These are phyloP conservation scores for Betula pendula DNA, from an alignment of 306 rosid species.

Conservation along the genomic window DNA sequence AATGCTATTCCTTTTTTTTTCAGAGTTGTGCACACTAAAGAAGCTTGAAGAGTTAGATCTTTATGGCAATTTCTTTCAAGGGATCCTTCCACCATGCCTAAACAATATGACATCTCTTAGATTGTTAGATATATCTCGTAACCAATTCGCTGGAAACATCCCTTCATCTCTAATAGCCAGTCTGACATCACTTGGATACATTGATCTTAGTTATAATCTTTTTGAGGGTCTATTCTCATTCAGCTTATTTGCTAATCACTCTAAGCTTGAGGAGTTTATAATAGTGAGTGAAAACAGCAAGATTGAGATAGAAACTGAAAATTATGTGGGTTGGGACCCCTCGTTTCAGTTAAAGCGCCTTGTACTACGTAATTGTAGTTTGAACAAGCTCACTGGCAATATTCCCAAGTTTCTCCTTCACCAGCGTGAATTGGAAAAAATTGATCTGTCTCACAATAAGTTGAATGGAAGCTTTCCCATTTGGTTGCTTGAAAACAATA, in stretches of 20 bases:
- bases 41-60: slow-evolving; percentile 15
- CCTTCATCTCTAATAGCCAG: neutral
- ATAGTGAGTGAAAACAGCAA: neutral
- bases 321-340: neutral
- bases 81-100: slow-evolving; percentile 20
- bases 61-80: slow-evolving; percentile 2
- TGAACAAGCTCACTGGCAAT: neutral
- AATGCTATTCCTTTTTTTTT: neutral
- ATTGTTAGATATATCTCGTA: slow-evolving; percentile 13
- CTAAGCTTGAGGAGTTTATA: slow-evolving; percentile 14
- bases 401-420: slow-evolving; percentile 13
- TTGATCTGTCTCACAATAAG: slow-evolving; percentile 14
- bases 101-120: slow-evolving; percentile 17
- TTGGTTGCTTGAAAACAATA: slow-evolving; percentile 8
- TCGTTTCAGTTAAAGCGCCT: slow-evolving; percentile 24
- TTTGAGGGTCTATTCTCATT: slow-evolving; percentile 17
- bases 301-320: slow-evolving; percentile 24
- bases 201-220: slow-evolving; percentile 10
- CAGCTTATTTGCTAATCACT: slow-evolving; percentile 21
- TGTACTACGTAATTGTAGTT: neutral
- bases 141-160: slow-evolving; percentile 15
- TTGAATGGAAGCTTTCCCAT: neutral
- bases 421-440: neutral
- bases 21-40: slow-evolving; percentile 17
- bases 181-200: slow-evolving; percentile 11